Conservation (phyloP, 179 eudicot genomes). For the Carnegiea gigantea region DNA sequence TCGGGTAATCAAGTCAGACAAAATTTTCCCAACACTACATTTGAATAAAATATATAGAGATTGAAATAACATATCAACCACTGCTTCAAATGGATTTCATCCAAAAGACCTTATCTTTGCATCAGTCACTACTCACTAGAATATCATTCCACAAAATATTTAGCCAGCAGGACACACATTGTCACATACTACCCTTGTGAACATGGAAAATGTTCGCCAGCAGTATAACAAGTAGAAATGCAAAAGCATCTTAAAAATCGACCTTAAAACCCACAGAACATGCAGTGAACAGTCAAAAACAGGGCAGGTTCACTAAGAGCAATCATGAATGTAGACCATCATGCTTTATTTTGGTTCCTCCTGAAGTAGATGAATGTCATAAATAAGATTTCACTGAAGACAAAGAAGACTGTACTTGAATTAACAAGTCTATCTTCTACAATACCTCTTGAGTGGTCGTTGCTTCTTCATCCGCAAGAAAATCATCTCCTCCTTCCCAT, state of each 20-base stretch:
- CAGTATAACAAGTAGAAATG: slow-evolving; percentile 1
- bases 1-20: no score
- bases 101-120: background rate
- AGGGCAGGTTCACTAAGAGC: background rate
- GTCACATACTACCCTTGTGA: background rate
- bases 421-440: background rate
- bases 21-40: no score
- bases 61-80: background rate
- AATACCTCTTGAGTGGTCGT: slow-evolving; percentile 52
- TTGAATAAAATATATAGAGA: no score
- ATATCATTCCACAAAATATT: background rate
- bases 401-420: background rate
- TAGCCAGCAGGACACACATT: background rate
- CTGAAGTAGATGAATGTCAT: background rate
- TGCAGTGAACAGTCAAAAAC: background rate
- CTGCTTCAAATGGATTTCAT: background rate
- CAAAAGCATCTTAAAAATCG: background rate
- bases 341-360: background rate
- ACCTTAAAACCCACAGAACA: background rate
- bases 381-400: background rate
- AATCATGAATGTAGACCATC: background rate
- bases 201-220: background rate
- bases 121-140: background rate
- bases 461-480: slow-evolving; percentile 55
- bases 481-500: slow-evolving; percentile 56